phyloP scores from a whole-genome alignment of 768 basidiomycete species.

The Xanthoconium purpureum region DNA sequence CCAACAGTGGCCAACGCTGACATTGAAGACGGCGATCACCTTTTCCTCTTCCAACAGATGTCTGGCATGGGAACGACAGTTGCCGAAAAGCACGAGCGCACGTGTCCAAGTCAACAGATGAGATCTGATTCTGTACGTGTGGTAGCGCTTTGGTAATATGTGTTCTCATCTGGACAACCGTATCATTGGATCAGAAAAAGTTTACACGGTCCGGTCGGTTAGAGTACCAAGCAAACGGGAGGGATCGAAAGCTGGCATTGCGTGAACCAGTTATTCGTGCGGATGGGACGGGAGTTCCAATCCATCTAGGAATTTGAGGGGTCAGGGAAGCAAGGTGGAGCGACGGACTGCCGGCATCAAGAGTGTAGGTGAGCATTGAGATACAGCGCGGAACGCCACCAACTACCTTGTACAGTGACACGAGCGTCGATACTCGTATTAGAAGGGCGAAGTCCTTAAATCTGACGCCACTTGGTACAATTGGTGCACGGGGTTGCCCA shows the following conservation, averaged over 20 bases:
- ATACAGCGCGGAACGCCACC: background rate
- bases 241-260: background rate
- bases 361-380: background rate
- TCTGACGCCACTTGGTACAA: background rate
- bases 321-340: background rate
- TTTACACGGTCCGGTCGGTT: background rate
- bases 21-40: background rate
- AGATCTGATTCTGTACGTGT: background rate
- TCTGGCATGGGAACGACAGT: background rate
- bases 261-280: background rate
- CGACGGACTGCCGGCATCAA: background rate
- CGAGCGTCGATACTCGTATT: background rate
- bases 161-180: background rate
- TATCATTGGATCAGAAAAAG: background rate
- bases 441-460: too few species aligned
- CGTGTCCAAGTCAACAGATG: background rate
- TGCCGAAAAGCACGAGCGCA: background rate
- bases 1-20: too few species aligned
- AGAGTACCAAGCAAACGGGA: background rate
- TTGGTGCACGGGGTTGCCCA: background rate
- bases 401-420: background rate
- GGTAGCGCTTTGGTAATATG: background rate
- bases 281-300: background rate
- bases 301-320: background rate
- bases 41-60: background rate